Percentiles rank a stretch among this genome's conserved stretches.
Conservation (phyloP, 148 eudicot genomes). For the Rhododendron williamsianum region DNA sequence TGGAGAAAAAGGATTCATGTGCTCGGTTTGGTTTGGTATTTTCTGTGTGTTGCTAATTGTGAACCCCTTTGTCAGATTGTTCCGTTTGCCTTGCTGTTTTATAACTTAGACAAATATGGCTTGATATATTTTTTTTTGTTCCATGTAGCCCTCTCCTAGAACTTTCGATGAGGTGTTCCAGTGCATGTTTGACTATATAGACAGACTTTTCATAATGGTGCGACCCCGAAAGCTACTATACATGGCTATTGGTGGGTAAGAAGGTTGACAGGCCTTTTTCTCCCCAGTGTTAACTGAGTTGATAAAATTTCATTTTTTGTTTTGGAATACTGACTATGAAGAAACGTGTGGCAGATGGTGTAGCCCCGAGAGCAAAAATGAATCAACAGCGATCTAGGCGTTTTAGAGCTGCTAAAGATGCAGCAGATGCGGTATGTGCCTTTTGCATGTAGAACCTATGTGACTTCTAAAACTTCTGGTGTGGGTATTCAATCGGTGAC, state of each 20-base stretch:
- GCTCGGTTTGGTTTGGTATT: not conserved
- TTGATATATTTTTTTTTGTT: not conserved
- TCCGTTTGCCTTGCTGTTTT: not conserved
- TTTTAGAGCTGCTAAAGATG: constrained; percentile 96
- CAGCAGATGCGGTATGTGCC: constrained; percentile 80
- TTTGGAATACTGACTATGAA: constrained; percentile 6
- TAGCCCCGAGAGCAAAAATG: constrained; percentile 99
- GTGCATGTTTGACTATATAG: constrained; percentile 88
- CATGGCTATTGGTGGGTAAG: constrained; percentile 93
- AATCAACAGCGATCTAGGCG: constrained; percentile 99
- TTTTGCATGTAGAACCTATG: constrained; percentile 9
- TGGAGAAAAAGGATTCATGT: too few species aligned
- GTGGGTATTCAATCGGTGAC: not conserved
- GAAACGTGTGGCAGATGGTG: constrained; percentile 61
- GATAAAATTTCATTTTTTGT: not conserved
- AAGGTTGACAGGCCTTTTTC: constrained; percentile 12
- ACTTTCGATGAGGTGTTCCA: constrained; percentile 89
- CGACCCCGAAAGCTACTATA: constrained; percentile 89
- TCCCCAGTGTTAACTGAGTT: not conserved
- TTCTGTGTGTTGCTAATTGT: not conserved
- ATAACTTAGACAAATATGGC: not conserved
- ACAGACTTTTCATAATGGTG: constrained; percentile 91
- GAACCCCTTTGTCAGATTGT: not conserved
- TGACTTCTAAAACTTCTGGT: not conserved
- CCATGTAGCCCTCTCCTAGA: constrained; percentile 85